phyloP scores from a whole-genome alignment of 345 rosid species.

The Eucalyptus sideroxylon region DNA sequence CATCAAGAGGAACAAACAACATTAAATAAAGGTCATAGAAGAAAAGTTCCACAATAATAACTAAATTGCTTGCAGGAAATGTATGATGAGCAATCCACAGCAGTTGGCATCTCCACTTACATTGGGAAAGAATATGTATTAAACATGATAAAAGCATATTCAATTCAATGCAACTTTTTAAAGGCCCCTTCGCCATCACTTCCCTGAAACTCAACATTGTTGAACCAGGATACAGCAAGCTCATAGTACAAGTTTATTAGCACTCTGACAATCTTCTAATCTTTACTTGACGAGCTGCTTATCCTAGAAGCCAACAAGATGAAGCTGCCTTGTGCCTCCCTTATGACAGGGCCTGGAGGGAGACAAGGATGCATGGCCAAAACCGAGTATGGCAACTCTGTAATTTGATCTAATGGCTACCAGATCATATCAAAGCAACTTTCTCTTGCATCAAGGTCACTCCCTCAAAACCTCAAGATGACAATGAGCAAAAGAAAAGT shows the following conservation, averaged over 20 bases:
- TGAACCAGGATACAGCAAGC: neutral
- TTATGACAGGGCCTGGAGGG: neutral
- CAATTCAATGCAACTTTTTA: neutral
- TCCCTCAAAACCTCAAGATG: neutral
- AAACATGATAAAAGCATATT: neutral
- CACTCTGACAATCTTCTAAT: neutral
- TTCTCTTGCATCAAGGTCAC: neutral
- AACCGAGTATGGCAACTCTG: neutral
- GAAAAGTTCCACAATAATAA: neutral
- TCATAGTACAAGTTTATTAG: neutral
- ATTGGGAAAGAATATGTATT: neutral
- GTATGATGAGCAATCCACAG: neutral
- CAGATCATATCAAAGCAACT: neutral
- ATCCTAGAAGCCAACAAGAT: neutral
- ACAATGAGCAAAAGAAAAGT: neutral
- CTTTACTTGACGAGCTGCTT: neutral
- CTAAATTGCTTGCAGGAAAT: neutral
- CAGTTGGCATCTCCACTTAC: neutral
- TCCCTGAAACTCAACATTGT: neutral
- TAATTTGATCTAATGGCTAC: neutral
- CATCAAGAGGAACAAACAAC: neutral
- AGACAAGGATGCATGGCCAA: neutral
- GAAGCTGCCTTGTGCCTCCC: neutral
- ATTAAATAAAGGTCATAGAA: neutral
- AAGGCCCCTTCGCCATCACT: neutral